Evolutionary conservation across 2,329 filamentous ascomycete genomes (phyloP).

Genomic region (Aureobasidium sp.): DNA sequence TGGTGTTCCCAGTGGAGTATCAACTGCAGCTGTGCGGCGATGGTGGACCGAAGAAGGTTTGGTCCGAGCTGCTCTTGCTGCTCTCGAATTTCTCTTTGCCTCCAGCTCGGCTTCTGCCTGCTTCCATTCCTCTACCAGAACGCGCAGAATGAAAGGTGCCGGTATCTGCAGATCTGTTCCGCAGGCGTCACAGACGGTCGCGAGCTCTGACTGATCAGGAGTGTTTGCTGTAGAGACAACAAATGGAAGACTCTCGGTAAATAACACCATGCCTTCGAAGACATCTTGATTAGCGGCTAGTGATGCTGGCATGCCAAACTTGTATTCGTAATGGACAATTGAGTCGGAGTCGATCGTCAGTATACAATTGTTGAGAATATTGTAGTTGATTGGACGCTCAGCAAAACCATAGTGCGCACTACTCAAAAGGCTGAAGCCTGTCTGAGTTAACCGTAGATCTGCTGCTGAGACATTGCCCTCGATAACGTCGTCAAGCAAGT

Average conservation of each 20-base stretch:
- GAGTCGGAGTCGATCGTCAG: background rate
- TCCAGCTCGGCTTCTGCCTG: background rate
- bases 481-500: background rate
- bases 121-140: background rate
- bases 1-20: background rate
- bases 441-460: background rate
- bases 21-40: background rate
- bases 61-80: background rate
- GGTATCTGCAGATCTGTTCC: background rate
- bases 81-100: background rate
- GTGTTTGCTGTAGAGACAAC: slow-evolving; percentile 7
- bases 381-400: background rate
- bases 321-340: background rate
- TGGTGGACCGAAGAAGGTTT: background rate
- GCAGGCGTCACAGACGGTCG: background rate
- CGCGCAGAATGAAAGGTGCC: background rate
- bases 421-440: background rate
- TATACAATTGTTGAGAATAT: background rate
- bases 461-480: background rate
- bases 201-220: background rate
- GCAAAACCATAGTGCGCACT: background rate
- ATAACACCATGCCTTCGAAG: background rate
- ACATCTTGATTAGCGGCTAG: slow-evolving; percentile 5
- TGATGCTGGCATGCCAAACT: background rate
- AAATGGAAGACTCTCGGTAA: slow-evolving; percentile 6